These are phyloP conservation scores for Chalaropsis thielavioides DNA, from an alignment of 2,329 filamentous ascomycete genomes.

Conservation along the genomic window DNA sequence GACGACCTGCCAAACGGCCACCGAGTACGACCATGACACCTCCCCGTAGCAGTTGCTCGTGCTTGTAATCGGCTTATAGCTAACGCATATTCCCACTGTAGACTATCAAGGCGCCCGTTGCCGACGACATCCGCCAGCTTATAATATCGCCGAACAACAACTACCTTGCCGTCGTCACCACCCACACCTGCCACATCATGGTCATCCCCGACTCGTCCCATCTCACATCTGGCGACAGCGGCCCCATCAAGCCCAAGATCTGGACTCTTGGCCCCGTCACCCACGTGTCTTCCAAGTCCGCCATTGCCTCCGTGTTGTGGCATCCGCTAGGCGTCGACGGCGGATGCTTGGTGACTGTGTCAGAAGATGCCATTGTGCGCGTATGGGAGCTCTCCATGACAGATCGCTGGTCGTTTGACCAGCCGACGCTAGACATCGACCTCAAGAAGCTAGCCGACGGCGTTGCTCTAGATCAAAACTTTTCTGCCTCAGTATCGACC, in stretches of 20 bases:
- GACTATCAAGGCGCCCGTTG: conserved; percentile 63
- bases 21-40: conserved; percentile 18
- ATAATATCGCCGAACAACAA: conserved; percentile 68
- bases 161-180: conserved; percentile 72
- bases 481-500: conserved; percentile 58
- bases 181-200: conserved; percentile 76
- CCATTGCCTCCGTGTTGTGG: conserved; percentile 73
- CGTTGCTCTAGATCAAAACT: conserved; percentile 66
- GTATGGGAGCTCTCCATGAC: conserved; percentile 80
- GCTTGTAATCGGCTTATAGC: neutral
- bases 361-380: conserved; percentile 72
- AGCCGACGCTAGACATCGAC: conserved; percentile 70
- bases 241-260: conserved; percentile 64
- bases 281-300: conserved; percentile 73
- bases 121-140: conserved; percentile 72
- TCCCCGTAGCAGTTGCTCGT: neutral
- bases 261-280: conserved; percentile 87
- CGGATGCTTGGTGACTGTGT: conserved; percentile 73
- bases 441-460: conserved; percentile 80
- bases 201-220: conserved; percentile 70
- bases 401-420: conserved; percentile 76
- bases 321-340: conserved; percentile 78
- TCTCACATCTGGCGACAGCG: conserved; percentile 52
- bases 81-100: conserved; percentile 25
- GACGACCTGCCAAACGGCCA: conserved; percentile 24